phyloP scores from a whole-genome alignment of 257 asterid species.

The Nicotiana sylvestris region DNA sequence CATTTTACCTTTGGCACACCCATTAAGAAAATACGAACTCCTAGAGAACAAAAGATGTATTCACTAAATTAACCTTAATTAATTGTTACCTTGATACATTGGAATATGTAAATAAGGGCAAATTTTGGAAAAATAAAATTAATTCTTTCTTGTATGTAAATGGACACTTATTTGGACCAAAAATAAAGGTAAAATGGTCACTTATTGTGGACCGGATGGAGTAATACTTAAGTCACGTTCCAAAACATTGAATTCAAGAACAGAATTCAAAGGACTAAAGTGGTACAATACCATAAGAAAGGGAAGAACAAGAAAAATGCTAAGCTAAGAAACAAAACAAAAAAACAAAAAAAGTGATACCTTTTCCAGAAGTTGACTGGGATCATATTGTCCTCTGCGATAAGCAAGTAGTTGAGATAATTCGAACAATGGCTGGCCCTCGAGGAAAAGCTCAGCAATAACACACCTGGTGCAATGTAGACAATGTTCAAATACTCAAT shows the following conservation, averaged over 20 bases:
- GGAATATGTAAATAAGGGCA: too few species aligned
- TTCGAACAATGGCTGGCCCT: conserved; percentile 97
- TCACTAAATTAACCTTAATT: too few species aligned
- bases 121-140: too few species aligned
- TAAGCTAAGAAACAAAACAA: background rate
- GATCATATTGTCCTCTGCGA: conserved; percentile 99
- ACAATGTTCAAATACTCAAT: conserved; percentile 5
- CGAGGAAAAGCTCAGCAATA: conserved; percentile 98
- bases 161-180: too few species aligned
- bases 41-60: too few species aligned
- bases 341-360: conserved; percentile 27
- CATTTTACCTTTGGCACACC: too few species aligned
- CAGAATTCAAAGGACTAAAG: background rate
- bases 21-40: too few species aligned
- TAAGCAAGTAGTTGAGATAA: conserved; percentile 95
- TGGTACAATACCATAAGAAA: background rate
- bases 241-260: background rate
- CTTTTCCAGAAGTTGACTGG: conserved; percentile 95
- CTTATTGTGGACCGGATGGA: too few species aligned
- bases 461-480: conserved; percentile 71
- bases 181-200: too few species aligned
- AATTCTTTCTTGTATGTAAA: too few species aligned
- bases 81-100: too few species aligned
- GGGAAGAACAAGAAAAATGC: background rate
- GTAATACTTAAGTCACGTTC: background rate